A percentile compares a stretch with the other conserved stretches of the same genome.
Evolutionary conservation across 345 rosid species (phyloP).

Genomic region (Lumnitzera littorea): DNA sequence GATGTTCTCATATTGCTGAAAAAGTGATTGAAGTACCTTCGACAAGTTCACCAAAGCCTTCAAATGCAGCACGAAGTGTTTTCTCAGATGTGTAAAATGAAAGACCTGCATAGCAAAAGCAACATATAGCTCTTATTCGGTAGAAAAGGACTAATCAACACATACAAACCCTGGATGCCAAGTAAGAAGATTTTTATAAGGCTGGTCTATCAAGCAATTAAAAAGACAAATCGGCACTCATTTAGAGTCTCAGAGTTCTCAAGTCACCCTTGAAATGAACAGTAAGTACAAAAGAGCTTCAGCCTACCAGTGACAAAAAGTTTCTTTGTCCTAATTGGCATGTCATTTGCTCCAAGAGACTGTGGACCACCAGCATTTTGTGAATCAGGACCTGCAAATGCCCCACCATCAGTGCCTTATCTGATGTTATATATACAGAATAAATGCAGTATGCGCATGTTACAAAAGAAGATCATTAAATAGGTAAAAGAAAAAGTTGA

Average conservation of each 20-base stretch:
- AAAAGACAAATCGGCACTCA: too few relatives aligned
- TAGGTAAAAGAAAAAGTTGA: too few relatives aligned
- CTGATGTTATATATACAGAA: too few relatives aligned
- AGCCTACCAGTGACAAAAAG: slow-evolving; percentile 84
- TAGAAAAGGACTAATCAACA: too few relatives aligned
- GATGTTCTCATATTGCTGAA: not conserved
- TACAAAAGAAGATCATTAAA: not conserved
- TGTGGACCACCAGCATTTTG: slow-evolving; percentile 14
- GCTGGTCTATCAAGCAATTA: too few relatives aligned
- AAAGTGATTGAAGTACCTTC: slow-evolving; percentile 41
- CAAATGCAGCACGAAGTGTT: slow-evolving; percentile 81
- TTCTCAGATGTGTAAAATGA: slow-evolving; percentile 97
- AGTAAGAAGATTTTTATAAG: too few relatives aligned
- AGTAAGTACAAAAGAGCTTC: slow-evolving; percentile 1
- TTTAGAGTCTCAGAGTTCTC: too few relatives aligned
- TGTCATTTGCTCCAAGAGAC: slow-evolving; percentile 29
- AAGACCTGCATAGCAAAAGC: slow-evolving; percentile 39
- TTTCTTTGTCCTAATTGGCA: slow-evolving; percentile 58
- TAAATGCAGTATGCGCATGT: too few relatives aligned
- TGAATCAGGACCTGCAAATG: slow-evolving; percentile 27
- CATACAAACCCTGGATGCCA: too few relatives aligned
- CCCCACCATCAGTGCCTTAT: too few relatives aligned
- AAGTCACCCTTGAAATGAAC: too few relatives aligned
- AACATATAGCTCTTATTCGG: not conserved
- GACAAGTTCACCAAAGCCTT: slow-evolving; percentile 82